Base-by-base conservation (phyloP, 305 asterid genomes). In the Solanum hybrid region DNA sequence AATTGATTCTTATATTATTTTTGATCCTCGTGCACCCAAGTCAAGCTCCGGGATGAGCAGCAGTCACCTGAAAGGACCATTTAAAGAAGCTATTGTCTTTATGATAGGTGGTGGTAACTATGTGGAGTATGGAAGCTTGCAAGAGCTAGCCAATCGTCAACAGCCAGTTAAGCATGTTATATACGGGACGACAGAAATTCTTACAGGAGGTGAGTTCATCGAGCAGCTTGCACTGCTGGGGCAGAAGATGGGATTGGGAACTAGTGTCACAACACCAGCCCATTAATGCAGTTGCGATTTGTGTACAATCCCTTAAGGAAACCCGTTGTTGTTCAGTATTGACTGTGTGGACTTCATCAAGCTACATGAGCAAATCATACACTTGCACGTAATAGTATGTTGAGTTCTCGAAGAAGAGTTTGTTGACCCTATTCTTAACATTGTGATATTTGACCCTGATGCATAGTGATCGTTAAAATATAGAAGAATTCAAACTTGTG, bases 61-160 rank as follows among this genome's bases (percentile, higher is more conserved):
- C 92, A 92, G 79, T 46, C 96, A 94, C 89, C 90, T 95, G 93
- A 96, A 91, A 92, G 99, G 98, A 69, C 99, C 99, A 42, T 96
- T 96, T 89, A 96, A 94, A 93, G 99, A 96, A 90, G 99, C 96
- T 85, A 94, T 96, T 11, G 98, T 96, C 86, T 96, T 96, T 92
- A 96, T 96, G 98, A 94, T 96, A 31, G 99, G 99, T 38, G 98
- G 99, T 89, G 99, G 99, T 79, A 96, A 96, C 91, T 96, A 96
- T 66, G 98, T 96, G 69, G 99, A 96, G 93, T 93, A 96, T 86
- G 97, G 96, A 91, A 93, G 98, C 93, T 94, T 96, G 93, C 98
- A 93, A 91, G 98, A 94, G 90, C 96, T 96, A 88, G 97, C 94
- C 84, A 94, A 90, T 69, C 94, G 95, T 32, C 99, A 93, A 91